Conservation (phyloP, 768 basidiomycete species). For the Tulasnella calospora region DNA sequence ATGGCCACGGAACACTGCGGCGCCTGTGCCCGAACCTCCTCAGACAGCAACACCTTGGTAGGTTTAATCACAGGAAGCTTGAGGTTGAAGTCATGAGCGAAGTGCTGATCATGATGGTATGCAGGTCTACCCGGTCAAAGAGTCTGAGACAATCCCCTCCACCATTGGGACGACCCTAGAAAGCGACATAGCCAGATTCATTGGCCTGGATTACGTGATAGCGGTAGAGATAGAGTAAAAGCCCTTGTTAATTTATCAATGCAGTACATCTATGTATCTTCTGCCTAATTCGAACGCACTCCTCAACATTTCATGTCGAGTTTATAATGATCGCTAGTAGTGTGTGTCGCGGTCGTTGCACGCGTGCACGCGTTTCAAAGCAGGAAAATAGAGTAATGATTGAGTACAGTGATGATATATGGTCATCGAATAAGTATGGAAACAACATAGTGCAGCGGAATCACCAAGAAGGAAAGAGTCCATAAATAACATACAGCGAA, state of each 20-base stretch:
- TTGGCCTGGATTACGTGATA: neutral
- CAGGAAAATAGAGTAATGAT: neutral
- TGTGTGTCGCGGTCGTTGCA: no score
- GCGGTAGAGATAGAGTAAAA: neutral
- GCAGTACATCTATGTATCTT: no score
- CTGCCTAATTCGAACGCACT: no score
- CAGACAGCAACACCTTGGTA: neutral
- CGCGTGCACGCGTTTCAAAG: neutral
- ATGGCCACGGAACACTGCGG: neutral
- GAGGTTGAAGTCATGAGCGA: neutral
- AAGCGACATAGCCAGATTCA: neutral
- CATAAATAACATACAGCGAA: conserved; percentile 6
- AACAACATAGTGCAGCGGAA: neutral
- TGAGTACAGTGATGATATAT: conserved; percentile 7
- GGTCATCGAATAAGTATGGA: conserved; percentile 8
- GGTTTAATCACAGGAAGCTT: neutral
- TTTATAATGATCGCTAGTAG: no score
- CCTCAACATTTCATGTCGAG: no score
- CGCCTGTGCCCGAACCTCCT: neutral
- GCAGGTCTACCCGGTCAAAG: neutral
- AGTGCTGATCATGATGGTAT: neutral
- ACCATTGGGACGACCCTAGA: neutral
- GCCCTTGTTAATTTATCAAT: neutral
- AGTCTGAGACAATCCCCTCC: neutral
- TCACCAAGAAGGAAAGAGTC: neutral